Conservation (phyloP, 2,329 filamentous ascomycete genomes). For the Diaporthe batatas region DNA sequence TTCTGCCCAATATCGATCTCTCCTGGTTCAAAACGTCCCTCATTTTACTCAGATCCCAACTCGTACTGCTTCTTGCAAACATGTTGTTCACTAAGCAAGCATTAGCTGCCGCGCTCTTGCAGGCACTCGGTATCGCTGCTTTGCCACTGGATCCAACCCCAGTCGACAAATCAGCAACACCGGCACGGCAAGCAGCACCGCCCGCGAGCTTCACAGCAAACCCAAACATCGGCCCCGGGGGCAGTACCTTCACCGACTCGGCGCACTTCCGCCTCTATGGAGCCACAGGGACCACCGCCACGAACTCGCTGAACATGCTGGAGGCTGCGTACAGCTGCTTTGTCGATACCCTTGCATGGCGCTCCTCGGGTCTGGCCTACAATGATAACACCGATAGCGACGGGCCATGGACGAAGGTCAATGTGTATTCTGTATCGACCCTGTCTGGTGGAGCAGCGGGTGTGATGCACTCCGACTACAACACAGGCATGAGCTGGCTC, state of each 20-base stretch:
- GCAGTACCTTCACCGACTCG: slow-evolving; percentile 24
- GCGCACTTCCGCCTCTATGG: slow-evolving; percentile 24
- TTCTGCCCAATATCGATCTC: no score
- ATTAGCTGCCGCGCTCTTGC: background rate
- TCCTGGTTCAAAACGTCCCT: no score
- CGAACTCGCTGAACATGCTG: slow-evolving; percentile 37
- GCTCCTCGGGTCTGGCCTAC: slow-evolving; percentile 55
- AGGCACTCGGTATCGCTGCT: background rate
- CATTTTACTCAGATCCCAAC: no score
- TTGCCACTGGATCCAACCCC: background rate
- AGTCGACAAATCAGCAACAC: slow-evolving; percentile 7
- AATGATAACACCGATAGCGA: slow-evolving; percentile 51
- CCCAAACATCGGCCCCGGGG: slow-evolving; percentile 4
- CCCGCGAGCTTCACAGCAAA: slow-evolving; percentile 13
- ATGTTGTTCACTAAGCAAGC: slow-evolving; percentile 16
- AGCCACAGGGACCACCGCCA: slow-evolving; percentile 42
- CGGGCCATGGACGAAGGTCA: slow-evolving; percentile 61
- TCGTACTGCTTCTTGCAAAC: background rate
- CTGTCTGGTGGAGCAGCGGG: slow-evolving; percentile 55
- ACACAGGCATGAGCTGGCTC: slow-evolving; percentile 57
- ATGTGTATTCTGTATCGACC: slow-evolving; percentile 57
- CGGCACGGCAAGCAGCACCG: background rate
- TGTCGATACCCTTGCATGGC: slow-evolving; percentile 53
- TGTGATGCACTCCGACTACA: slow-evolving; percentile 55
- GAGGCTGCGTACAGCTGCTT: slow-evolving; percentile 54